phyloP scores from a whole-genome alignment of 2,329 filamentous ascomycete genomes.

The Cladophialophora yegresii region DNA sequence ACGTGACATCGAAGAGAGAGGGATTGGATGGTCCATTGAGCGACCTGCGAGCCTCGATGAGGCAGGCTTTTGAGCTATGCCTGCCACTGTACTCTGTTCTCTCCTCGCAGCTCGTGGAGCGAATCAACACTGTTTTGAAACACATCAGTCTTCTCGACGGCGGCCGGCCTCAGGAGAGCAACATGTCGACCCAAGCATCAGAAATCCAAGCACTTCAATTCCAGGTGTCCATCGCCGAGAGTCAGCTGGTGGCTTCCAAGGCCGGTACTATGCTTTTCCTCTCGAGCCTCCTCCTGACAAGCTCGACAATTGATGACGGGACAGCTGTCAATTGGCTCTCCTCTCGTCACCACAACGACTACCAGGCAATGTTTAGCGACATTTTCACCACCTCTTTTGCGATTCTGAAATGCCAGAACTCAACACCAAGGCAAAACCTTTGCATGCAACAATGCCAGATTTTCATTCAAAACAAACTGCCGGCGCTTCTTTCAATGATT shows the following conservation, averaged over 20 bases:
- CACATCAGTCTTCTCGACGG: conserved; percentile 29
- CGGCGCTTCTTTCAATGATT: conserved; percentile 61
- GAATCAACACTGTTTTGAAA: conserved; percentile 32
- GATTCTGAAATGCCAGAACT: conserved; percentile 72
- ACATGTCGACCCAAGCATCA: conserved; percentile 18
- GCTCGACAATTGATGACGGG: conserved; percentile 80
- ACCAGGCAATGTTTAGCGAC: conserved; percentile 75
- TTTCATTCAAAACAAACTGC: conserved; percentile 77
- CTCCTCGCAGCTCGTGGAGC: conserved; percentile 30
- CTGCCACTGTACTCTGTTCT: conserved; percentile 27
- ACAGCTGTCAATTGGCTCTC: conserved; percentile 77
- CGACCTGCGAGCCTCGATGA: conserved; percentile 19
- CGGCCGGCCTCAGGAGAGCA: conserved; percentile 7
- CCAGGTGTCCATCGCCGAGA: conserved; percentile 60
- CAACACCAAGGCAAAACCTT: conserved; percentile 49
- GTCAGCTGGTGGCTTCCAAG: conserved; percentile 72
- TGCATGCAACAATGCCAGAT: conserved; percentile 66
- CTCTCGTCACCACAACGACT: conserved; percentile 81
- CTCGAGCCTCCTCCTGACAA: conserved; percentile 76
- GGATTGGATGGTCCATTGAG: background rate
- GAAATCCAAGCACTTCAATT: conserved; percentile 51
- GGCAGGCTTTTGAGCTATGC: conserved; percentile 26
- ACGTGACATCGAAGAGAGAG: background rate
- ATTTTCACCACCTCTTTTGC: conserved; percentile 88
- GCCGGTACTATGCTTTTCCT: conserved; percentile 84